phyloP scores from a whole-genome alignment of 2,329 filamentous ascomycete genomes.

The Celoporthe dispersa region DNA sequence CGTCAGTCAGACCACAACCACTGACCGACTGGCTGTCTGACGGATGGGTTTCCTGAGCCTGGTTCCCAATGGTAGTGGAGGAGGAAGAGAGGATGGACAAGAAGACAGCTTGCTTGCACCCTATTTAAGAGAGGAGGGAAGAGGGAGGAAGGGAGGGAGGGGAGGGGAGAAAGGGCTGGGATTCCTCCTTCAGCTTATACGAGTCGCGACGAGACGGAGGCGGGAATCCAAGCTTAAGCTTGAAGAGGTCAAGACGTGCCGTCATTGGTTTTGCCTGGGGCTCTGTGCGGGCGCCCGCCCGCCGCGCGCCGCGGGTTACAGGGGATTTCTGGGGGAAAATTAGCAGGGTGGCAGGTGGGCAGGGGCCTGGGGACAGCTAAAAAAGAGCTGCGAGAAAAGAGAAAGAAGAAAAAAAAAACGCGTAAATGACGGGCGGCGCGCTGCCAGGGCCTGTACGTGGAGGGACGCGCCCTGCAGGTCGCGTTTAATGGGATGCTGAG shows the following conservation, averaged over 20 bases:
- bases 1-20: conserved; percentile 6
- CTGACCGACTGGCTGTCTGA: conserved; percentile 1
- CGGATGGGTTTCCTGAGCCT: background rate
- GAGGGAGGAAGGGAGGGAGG: no score
- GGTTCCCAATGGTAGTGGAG: background rate
- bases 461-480: conserved; percentile 20
- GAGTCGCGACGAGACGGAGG: conserved; percentile 11
- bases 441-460: conserved; percentile 8
- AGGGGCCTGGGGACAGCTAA: background rate
- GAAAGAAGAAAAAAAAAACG: conserved; percentile 17
- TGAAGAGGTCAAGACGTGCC: conserved; percentile 11
- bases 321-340: conserved; percentile 4
- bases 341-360: background rate
- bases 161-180: conserved; percentile 2
- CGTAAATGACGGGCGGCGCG: conserved; percentile 2
- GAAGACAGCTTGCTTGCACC: conserved; percentile 7
- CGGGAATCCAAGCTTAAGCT: conserved; percentile 4
- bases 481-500: conserved; percentile 26
- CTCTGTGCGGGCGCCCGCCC: conserved; percentile 4
- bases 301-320: conserved; percentile 5
- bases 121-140: conserved; percentile 11
- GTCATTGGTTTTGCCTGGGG: conserved; percentile 17
- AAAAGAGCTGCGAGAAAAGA: conserved; percentile 14
- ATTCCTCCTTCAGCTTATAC: conserved; percentile 9
- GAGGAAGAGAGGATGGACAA: conserved; percentile 4